Evolutionary conservation across 1,284 basidiomycete genomes (phyloP), one percentile per base, ranked within the genome.

Genomic region (Pterula multifida): DNA sequence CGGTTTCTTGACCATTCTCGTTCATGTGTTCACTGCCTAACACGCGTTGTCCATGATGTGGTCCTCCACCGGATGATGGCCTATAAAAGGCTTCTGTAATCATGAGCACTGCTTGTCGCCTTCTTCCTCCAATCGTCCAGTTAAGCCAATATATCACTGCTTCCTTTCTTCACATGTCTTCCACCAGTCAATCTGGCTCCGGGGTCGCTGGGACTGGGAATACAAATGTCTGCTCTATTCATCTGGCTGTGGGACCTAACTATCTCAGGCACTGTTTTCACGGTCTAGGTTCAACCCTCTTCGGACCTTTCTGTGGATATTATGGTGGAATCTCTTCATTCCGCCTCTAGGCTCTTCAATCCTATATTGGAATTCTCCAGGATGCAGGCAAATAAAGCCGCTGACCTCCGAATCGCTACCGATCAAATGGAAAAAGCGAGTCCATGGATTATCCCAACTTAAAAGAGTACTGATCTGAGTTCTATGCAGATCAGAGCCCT

Each of bases 41-140:
- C 39, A 42, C 17, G 39, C 17, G 39, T 42, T 42, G 6, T 19
- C 13, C 39, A 42, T 22, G 39, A 42, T 42, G 39, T 22, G 39
- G 39, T 42, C 39, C 39, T 42, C 39, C 39, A 42, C 39, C 39
- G 17, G 19, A n/a, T n/a, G n/a, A n/a, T n/a, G n/a, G n/a, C n/a
- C n/a, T n/a, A n/a, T n/a, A n/a, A n/a, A n/a, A n/a, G n/a, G n/a
- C n/a, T n/a, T n/a, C n/a, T n/a, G n/a, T n/a, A n/a, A n/a, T n/a
- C n/a, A n/a, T n/a, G n/a, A n/a, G n/a, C n/a, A n/a, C n/a, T n/a
- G n/a, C n/a, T n/a, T n/a, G n/a, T n/a, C n/a, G n/a, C n/a, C n/a
- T n/a, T n/a, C n/a, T n/a, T n/a, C n/a, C n/a, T n/a, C n/a, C n/a
- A n/a, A n/a, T n/a, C n/a, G n/a, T n/a, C n/a, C n/a, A n/a, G n/a